Conservation (phyloP, 2,329 filamentous ascomycete species). For the Aspergillus novofumigatus region DNA sequence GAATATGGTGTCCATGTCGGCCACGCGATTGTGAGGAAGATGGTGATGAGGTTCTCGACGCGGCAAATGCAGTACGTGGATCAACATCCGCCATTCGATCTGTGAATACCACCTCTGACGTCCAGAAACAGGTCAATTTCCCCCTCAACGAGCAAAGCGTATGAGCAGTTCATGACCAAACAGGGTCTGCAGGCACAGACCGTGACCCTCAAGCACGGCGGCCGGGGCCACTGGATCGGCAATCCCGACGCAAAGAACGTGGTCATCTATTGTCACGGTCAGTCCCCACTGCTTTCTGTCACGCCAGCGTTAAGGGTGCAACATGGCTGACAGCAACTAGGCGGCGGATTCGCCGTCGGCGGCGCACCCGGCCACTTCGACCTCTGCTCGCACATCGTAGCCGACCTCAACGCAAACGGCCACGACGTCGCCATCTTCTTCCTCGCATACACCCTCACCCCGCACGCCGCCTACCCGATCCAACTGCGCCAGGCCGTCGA, state of each 20-base stretch:
- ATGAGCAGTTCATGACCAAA: conserved; percentile 22
- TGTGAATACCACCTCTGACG: background rate
- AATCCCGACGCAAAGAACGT: conserved; percentile 37
- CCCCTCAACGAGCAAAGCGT: conserved; percentile 22
- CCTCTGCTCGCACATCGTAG: conserved; percentile 42
- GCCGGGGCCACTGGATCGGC: conserved; percentile 37
- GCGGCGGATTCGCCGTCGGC: conserved; percentile 52
- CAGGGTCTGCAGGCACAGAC: conserved; percentile 25
- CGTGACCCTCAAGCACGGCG: conserved; percentile 28
- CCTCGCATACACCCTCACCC: conserved; percentile 52
- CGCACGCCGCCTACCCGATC: conserved; percentile 34
- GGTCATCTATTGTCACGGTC: conserved; percentile 38
- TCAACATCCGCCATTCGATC: background rate
- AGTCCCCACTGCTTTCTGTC: background rate
- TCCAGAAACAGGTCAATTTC: conserved; percentile 18
- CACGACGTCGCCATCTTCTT: conserved; percentile 48
- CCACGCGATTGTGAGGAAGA: conserved; percentile 28
- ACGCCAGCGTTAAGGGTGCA: too few relatives aligned
- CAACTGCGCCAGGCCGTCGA: conserved; percentile 38
- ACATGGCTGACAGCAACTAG: conserved; percentile 22
- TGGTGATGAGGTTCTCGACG: conserved; percentile 18
- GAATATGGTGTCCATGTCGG: conserved; percentile 33
- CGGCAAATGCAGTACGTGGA: conserved; percentile 31
- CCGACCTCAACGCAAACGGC: conserved; percentile 36
- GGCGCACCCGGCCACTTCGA: conserved; percentile 40